Evolutionary conservation across 164 flowering plant species (phyloP), one percentile per base, ranked within the genome.

Genomic region (Umbilicus rupestris): DNA sequence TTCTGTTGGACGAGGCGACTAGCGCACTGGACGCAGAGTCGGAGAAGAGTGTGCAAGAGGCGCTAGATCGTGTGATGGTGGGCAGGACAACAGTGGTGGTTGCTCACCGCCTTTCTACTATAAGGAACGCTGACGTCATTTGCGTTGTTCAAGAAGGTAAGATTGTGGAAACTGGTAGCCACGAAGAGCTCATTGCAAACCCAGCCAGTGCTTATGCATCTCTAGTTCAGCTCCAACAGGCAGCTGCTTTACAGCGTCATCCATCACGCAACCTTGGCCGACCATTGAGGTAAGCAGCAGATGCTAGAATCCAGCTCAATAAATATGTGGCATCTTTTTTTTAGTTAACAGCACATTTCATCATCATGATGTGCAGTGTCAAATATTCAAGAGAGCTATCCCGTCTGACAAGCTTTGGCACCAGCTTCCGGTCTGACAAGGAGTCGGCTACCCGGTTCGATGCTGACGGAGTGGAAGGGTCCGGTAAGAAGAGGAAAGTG

Each of bases 21-120:
- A 90, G 97, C 66, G 98, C 97, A 39, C 88, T 94, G 24, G 98
- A 94, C 80, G 85, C 96, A 0, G 98, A 94, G 76, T 94, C 98
- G 22, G 98, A 94, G 81, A 94, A 86, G 75, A 85, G 91, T 69
- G 96, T 94, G 63, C 98, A 94, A 70, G 91, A 87, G 79, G 97
- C 98, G 10, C 92, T 94, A 24, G 98, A 94, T 73, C 91, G 95
- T 39, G 95, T 83, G 16, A 94, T 91, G 97, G 93, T 94, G 37
- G 98, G 98, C 15, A 68, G 96, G 57, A 94, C 98, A 42, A 94
- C 97, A 10, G 75, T 94, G 3, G 77, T 94, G 50, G 96, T 94
- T 31, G 98, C 98, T 3, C 98, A 94, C 70, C 80, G 98, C 4
- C 89, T 94, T n/a, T 94, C 98, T 46, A 94, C 98, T 28, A 73